Evolutionary conservation across 1,139 yeast genomes (phyloP), one percentile per base, ranked within the genome.

Genomic region (Hanseniaspora gamundiae): DNA sequence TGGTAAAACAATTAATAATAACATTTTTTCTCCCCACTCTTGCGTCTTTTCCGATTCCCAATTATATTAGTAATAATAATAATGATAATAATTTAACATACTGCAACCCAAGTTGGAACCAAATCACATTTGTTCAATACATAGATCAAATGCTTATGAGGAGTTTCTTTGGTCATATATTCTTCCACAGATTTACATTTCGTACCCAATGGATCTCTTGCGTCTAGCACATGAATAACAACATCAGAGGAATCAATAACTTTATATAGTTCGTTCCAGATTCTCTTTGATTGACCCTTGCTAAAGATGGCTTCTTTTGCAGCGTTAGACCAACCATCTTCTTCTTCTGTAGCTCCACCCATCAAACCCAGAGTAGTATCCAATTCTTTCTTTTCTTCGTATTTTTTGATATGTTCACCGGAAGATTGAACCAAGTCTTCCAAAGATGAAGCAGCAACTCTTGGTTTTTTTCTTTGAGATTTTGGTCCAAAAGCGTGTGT

Each of bases 41-140:
- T 39, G 28, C 19, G 4, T 22, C 10, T 29, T 28, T 29, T 14
- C 6, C 13, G 11, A 13, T 19, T 16, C 22, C 7, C n/a, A 11
- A 28, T 13, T 7, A 11, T 28, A n/a, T 8, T 45, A 40, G 46
- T 45, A 40, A 45, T 43, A 41, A 41, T 42, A 43, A 47, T 47
- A 49, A 41, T 33, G 47, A 47, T 42, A 40, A 40, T 44, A 24
- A 30, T n/a, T 45, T 60, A 68, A 87, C 97, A 76, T 85, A 91
- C 97, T 60, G 98, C 95, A 58, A 87, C 96, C 96, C 97, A 91
- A 47, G 96, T 91, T 51, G 98, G 98, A 44, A 93, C 96, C 58
- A 91, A 76, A 70, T 91, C 98, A 74, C 96, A 87, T 74, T 91
- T 91, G 74, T 91, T 91, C 64, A 91, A 70, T 44, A 91, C 96